Percentiles rank a stretch among this genome's conserved stretches.
These are phyloP conservation scores for Malus hybrid DNA, from an alignment of 331 rosid species.

Conservation along the genomic window DNA sequence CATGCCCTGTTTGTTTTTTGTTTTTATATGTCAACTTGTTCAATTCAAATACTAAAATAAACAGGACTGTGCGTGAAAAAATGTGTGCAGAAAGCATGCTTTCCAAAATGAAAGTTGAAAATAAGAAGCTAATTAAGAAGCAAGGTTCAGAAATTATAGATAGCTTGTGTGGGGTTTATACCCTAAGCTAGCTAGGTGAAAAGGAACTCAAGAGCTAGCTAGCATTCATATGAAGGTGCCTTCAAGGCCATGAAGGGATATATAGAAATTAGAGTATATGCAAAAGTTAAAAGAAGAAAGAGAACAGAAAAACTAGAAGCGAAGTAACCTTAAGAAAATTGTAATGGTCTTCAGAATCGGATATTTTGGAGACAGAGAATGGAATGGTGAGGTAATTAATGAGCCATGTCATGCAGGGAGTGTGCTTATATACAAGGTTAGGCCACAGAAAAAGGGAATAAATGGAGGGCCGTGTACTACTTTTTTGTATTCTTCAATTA, in stretches of 20 bases:
- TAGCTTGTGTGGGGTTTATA: neutral
- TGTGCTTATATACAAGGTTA: constrained; percentile 54
- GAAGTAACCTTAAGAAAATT: neutral
- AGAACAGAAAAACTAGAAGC: neutral
- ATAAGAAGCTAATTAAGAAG: neutral
- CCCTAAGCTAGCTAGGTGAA: neutral
- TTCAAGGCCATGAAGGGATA: neutral
- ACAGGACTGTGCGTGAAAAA: neutral
- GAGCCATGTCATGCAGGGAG: constrained; percentile 17
- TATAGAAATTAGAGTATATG: neutral
- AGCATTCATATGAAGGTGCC: neutral
- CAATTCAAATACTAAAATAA: neutral
- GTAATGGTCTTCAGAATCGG: neutral
- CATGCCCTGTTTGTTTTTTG: neutral
- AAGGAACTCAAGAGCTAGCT: neutral
- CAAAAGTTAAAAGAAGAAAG: neutral
- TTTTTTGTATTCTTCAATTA: constrained; percentile 56
- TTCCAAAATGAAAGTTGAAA: neutral
- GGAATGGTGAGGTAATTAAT: constrained; percentile 35
- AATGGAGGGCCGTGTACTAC: constrained; percentile 59
- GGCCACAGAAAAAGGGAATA: constrained; percentile 50
- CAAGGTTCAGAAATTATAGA: neutral
- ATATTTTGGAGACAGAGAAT: neutral
- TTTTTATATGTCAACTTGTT: too few relatives aligned
- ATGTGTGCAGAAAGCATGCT: too few relatives aligned